phyloP scores from a whole-genome alignment of 768 basidiomycete genomes.

The Cystobasidium onofrii region DNA sequence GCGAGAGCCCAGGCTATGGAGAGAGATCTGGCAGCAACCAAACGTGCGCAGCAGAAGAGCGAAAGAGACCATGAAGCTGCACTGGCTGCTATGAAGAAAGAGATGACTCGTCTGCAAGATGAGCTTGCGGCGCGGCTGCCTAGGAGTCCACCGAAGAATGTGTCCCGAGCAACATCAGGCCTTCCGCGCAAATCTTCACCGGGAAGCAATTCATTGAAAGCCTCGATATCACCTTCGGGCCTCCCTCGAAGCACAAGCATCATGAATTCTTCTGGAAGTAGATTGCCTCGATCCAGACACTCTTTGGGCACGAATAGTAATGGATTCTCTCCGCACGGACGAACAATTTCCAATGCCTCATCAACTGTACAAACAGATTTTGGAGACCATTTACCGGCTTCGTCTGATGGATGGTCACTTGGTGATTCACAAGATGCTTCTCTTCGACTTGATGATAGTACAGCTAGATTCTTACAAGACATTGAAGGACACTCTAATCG shows the following conservation, averaged over 20 bases:
- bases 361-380: constrained; percentile 13
- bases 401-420: constrained; percentile 12
- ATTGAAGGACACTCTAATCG: neutral
- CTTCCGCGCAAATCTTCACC: neutral
- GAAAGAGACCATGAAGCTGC: neutral
- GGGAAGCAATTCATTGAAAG: neutral
- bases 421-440: constrained; percentile 12
- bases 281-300: neutral
- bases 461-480: constrained; percentile 16
- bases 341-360: constrained; percentile 3
- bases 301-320: neutral
- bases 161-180: neutral
- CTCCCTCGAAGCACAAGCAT: neutral
- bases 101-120: neutral
- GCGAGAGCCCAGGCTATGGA: constrained; percentile 12
- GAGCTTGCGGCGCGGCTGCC: neutral
- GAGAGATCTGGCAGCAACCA: neutral
- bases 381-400: constrained; percentile 18
- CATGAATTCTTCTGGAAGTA: neutral
- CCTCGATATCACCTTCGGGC: neutral
- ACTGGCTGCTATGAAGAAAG: neutral
- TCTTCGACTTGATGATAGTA: constrained; percentile 10
- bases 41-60: neutral
- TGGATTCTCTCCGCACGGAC: neutral
- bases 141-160: neutral